Base-by-base conservation (phyloP, 2,329 filamentous ascomycete genomes). In the Xylariaceae sp. region DNA sequence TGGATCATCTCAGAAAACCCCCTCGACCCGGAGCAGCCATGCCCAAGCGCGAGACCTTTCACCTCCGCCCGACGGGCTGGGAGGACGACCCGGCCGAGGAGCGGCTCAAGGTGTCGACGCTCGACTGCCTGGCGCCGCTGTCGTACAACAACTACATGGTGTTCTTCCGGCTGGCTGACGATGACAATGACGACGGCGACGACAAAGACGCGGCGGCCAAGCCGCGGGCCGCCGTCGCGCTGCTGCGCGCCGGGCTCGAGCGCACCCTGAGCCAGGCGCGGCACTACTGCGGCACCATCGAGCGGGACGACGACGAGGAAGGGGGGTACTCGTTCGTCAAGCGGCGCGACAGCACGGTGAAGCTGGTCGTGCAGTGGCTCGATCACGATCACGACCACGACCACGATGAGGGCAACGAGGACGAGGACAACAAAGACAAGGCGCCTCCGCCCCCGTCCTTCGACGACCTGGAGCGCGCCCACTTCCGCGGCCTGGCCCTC, bases 381-480 rank as follows among this genome's bases (percentile, higher is more conserved):
- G 60, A n/a, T n/a, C n/a, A 66, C 33, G 22, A 39, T 0, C 48
- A 53, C 0, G 50, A 56, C 2, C 51, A 59, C 14, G 38, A 23
- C 21, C 12, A 23, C n/a, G n/a, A n/a, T n/a, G n/a, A n/a, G n/a
- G n/a, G n/a, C n/a, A n/a, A n/a, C 21, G 21, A 23, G 21, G 21
- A 23, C 12, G 21, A 8, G 21, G 21, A 23, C 21, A 23, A 43
- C n/a, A n/a, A n/a, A n/a, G n/a, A n/a, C n/a, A n/a, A n/a, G n/a
- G n/a, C n/a, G n/a, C n/a, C n/a, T n/a, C n/a, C n/a, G 4, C 58
- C 55, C 23, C 59, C 61, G 0, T 61, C 60, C 1, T 50, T 67
- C 12, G 46, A 56, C 2, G 60, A 63, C 1, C 49, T 67, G 6
- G 56, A 63, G 22, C 44, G 49, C 22, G 42, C 45, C 1, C 43